phyloP scores from a whole-genome alignment of 73 alveolate genomes.

The Paramecium tetraurelia region DNA sequence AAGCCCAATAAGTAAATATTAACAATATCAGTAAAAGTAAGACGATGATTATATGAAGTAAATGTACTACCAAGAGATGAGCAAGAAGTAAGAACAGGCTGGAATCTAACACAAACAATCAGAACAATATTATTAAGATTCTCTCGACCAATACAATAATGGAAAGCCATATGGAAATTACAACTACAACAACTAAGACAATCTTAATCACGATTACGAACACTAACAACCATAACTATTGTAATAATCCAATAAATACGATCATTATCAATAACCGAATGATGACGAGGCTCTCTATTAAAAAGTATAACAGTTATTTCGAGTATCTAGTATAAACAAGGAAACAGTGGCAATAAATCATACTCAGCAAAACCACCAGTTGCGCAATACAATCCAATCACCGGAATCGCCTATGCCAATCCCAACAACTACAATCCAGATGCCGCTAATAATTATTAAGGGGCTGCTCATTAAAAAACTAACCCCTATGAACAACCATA shows the following conservation, averaged over 20 bases:
- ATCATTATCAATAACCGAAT: not conserved
- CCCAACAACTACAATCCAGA: not conserved
- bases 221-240: not conserved
- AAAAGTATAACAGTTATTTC: not conserved
- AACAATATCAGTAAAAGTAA: not conserved
- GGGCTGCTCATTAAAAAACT: not conserved
- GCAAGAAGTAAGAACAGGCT: not conserved
- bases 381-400: not conserved
- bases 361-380: not conserved
- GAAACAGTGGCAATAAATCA: not conserved
- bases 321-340: not conserved
- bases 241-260: conserved; percentile 15
- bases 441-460: not conserved
- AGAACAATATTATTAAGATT: not conserved
- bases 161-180: not conserved
- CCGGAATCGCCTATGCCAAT: not conserved
- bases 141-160: not conserved
- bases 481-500: not conserved
- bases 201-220: not conserved
- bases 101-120: not conserved
- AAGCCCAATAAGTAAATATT: not conserved
- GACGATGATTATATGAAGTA: conserved; percentile 28
- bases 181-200: not conserved
- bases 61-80: not conserved
- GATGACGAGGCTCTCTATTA: not conserved